These are phyloP conservation scores for Pyrenula aspistea DNA, from an alignment of 495 filamentous ascomycete genomes.

Conservation along the genomic window DNA sequence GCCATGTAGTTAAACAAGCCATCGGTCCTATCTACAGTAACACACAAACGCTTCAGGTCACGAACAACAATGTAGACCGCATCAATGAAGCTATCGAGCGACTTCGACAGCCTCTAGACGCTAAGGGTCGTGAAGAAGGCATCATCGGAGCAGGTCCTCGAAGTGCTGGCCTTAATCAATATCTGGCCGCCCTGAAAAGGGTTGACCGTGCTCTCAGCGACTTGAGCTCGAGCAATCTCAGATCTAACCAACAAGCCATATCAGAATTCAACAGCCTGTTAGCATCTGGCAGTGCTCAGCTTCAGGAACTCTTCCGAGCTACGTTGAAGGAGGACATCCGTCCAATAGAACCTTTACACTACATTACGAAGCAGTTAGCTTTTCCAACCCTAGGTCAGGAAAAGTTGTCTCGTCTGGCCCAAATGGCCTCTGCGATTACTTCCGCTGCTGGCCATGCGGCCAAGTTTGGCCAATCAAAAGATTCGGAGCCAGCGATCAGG, in stretches of 20 bases:
- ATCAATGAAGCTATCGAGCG: constrained; percentile 78
- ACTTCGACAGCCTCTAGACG: constrained; percentile 76
- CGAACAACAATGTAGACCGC: constrained; percentile 79
- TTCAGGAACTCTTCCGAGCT: constrained; percentile 72
- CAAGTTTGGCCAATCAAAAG: constrained; percentile 25
- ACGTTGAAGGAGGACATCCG: constrained; percentile 59
- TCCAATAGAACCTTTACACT: constrained; percentile 80
- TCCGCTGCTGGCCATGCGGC: constrained; percentile 37
- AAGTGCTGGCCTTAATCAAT: constrained; percentile 69
- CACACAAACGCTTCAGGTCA: constrained; percentile 73
- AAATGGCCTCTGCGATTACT: constrained; percentile 44
- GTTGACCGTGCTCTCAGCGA: constrained; percentile 68
- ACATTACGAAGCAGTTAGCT: constrained; percentile 77
- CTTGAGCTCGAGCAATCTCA: constrained; percentile 75
- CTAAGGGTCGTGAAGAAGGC: constrained; percentile 76
- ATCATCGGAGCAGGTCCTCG: constrained; percentile 80
- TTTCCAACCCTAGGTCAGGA: constrained; percentile 52
- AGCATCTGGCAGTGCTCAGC: constrained; percentile 60
- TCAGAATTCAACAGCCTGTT: constrained; percentile 65
- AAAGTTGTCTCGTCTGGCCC: constrained; percentile 41
- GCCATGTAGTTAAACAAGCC: constrained; percentile 79
- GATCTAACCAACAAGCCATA: constrained; percentile 83
- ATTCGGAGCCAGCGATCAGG: constrained; percentile 49
- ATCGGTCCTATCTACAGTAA: constrained; percentile 89
- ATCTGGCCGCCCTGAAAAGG: constrained; percentile 79